A percentile compares a stretch with the other conserved stretches of the same genome.
Evolutionary conservation across 2,329 filamentous ascomycete species (phyloP).

Genomic region (Colletotrichum sojae): DNA sequence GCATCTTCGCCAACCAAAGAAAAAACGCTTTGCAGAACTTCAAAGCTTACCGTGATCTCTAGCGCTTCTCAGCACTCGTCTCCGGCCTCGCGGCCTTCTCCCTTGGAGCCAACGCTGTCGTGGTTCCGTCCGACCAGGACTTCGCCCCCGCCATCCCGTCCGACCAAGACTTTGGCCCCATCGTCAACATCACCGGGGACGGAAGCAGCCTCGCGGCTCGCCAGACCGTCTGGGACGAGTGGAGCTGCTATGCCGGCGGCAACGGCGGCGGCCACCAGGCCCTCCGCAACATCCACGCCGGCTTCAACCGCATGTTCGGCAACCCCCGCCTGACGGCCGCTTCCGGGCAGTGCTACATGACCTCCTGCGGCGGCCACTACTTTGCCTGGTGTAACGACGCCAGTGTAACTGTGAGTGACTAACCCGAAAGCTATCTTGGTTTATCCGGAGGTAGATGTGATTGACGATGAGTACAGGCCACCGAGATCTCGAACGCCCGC

Average conservation of each 20-base stretch:
- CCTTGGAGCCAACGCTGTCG: no score
- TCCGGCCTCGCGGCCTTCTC: no score
- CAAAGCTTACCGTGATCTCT: no score
- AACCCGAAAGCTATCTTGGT: neutral
- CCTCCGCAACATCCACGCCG: conserved; percentile 1
- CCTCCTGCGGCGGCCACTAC: neutral
- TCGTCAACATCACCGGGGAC: neutral
- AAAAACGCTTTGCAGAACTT: no score
- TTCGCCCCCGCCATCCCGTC: no score
- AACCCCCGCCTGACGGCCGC: neutral
- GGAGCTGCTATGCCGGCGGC: neutral
- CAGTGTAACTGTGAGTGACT: neutral
- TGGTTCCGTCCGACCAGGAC: no score
- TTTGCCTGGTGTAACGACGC: neutral
- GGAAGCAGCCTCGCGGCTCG: neutral
- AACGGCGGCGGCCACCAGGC: neutral
- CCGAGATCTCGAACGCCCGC: neutral
- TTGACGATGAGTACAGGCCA: neutral
- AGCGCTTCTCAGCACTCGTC: no score
- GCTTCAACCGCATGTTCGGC: conserved; percentile 7
- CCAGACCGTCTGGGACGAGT: neutral
- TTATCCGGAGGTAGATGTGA: neutral
- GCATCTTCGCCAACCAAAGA: no score
- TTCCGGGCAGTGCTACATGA: neutral
- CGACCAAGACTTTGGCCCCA: no score